phyloP scores from a whole-genome alignment of 805 yeast species.

The Sporopachydermia lactativora region DNA sequence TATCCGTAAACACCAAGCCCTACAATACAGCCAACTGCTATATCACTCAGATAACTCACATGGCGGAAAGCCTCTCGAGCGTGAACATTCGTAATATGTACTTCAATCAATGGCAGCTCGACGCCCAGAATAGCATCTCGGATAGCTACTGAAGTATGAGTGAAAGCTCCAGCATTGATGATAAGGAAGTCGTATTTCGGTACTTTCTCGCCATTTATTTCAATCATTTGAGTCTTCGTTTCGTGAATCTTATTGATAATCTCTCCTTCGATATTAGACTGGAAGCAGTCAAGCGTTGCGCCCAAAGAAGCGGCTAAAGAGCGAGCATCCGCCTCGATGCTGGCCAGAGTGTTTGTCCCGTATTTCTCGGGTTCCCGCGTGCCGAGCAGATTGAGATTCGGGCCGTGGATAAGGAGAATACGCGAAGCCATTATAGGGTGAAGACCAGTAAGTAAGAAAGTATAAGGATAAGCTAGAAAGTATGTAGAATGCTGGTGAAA shows the following conservation, averaged over 20 bases:
- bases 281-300: conserved; percentile 23
- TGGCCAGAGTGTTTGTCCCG: conserved; percentile 30
- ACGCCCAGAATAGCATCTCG: conserved; percentile 36
- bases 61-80: conserved; percentile 38
- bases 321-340: conserved; percentile 28
- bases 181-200: conserved; percentile 25
- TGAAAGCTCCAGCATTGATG: conserved; percentile 39
- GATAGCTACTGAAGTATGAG: conserved; percentile 36
- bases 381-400: conserved; percentile 35
- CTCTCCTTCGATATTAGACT: conserved; percentile 32
- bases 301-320: conserved; percentile 21
- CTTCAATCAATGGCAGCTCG: conserved; percentile 34
- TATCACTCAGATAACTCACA: conserved; percentile 32
- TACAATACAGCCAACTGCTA: conserved; percentile 22
- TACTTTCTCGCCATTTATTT: conserved; percentile 13
- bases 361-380: conserved; percentile 36
- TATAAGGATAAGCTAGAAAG: too few species aligned
- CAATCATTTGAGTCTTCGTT: conserved; percentile 22
- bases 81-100: conserved; percentile 37
- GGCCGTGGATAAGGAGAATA: conserved; percentile 34
- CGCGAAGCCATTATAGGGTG: background rate
- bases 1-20: conserved; percentile 2
- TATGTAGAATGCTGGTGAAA: too few species aligned
- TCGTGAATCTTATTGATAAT: conserved; percentile 33
- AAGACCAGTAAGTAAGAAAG: too few species aligned